Base-by-base conservation (phyloP, 2,329 filamentous ascomycete genomes). In the Fusarium brachygibbosum region DNA sequence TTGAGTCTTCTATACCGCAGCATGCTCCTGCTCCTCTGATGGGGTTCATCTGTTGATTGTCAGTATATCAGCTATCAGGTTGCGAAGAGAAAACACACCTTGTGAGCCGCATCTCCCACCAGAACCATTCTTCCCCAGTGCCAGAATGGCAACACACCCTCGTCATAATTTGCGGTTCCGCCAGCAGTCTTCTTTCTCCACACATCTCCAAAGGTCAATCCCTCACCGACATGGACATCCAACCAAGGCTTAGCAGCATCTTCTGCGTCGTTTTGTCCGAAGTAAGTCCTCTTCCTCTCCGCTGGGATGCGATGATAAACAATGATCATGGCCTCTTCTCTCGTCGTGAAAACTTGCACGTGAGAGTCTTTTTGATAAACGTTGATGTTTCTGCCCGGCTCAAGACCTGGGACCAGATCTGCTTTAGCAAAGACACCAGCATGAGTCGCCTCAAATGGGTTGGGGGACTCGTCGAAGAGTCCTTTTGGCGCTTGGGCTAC, bases 21-120 rank as follows among this genome's bases (percentile, higher is more conserved):
- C 64, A 67, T 34, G 64, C 64, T 17, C 64, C 64, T 23, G 64
- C 64, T 11, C 64, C 64, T 50, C 64, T 45, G 6, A 67, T 58
- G 0, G 64, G 64, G 3, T 67, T 67, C 51, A 67, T 67, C 64
- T 68, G 11, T 7, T 4, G 4, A 0, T 5, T 31, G 3, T 67
- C 13, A 67, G 46, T 4, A 25, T 40, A 9, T 2, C 10, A n/a
- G 3, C n/a, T 6, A 5, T 16, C 6, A 7, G 2, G 13, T 4
- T 8, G 4, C 11, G 19, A 1, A 9, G 21, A 13, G 5, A 16
- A 16, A 17, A 31, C 28, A 3, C 17, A 58, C 64, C 21, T 68
- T 67, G 1, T 67, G 64, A 2, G 64, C 64, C n/a, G 64, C 58
- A 31, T 67, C 64, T 1, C 64, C 64, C 0, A 64, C 46, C 14